These are phyloP conservation scores for Bruguiera sexangula DNA, from an alignment of 345 rosid genomes.

Conservation along the genomic window DNA sequence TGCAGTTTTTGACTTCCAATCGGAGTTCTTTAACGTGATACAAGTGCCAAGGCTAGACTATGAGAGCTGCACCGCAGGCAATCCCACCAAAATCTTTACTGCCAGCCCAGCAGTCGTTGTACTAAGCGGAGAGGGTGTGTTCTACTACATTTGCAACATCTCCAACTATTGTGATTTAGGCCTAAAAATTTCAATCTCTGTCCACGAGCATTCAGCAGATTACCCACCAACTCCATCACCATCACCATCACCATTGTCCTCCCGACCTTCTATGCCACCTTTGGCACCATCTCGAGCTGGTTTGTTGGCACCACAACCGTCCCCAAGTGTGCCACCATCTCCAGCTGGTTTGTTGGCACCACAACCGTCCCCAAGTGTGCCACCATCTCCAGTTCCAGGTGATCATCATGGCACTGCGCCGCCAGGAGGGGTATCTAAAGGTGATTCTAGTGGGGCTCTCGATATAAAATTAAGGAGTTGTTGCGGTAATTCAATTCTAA, in stretches of 20 bases:
- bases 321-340: not conserved
- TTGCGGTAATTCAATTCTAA: not conserved
- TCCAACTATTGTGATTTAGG: conserved; percentile 41
- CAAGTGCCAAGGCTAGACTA: conserved; percentile 40
- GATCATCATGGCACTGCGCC: not conserved
- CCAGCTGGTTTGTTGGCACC: not conserved
- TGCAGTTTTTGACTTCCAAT: conserved; percentile 36
- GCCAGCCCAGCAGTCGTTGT: conserved; percentile 28
- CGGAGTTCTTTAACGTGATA: conserved; percentile 31
- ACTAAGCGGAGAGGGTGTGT: conserved; percentile 23
- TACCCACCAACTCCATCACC: conserved; percentile 9
- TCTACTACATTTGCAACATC: conserved; percentile 45
- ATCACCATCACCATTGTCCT: not conserved
- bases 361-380: not conserved
- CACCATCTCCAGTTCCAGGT: not conserved
- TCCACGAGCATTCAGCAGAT: not conserved
- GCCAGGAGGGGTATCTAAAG: not conserved
- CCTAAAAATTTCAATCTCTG: conserved; percentile 32
- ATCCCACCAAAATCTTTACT: conserved; percentile 24
- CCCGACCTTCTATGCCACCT: not conserved
- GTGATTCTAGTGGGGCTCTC: not conserved
- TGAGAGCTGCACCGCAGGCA: conserved; percentile 24
- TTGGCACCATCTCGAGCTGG: not conserved
- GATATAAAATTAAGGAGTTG: not conserved
- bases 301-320: too few relatives aligned